These are phyloP conservation scores for Aspergillus ustus DNA, from an alignment of 2,329 filamentous ascomycete genomes.

Conservation along the genomic window DNA sequence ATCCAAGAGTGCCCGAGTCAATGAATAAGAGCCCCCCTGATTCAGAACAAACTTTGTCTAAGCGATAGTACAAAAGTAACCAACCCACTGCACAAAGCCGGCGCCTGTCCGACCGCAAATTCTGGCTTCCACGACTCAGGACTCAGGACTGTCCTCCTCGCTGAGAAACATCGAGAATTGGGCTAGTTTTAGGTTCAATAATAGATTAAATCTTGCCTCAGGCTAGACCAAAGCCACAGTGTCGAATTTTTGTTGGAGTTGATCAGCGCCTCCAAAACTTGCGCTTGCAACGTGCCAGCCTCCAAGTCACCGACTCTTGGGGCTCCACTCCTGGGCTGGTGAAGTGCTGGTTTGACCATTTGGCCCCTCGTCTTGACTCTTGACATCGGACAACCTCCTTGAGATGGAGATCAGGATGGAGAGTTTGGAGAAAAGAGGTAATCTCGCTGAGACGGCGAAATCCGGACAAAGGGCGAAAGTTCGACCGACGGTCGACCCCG, in stretches of 20 bases:
- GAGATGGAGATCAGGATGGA: not conserved
- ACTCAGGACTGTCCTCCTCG: not conserved
- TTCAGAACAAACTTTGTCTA: conserved; percentile 4
- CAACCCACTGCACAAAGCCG: conserved; percentile 3
- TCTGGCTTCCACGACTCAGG: not conserved
- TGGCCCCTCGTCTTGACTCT: conserved; percentile 1
- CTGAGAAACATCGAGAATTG: conserved; percentile 4
- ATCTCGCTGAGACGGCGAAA: conserved; percentile 6
- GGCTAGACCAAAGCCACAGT: not conserved
- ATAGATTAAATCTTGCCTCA: conserved; percentile 1
- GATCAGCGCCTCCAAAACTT: not conserved
- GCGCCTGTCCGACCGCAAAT: conserved; percentile 8
- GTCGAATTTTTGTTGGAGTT: conserved; percentile 14
- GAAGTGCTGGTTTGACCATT: conserved; percentile 1
- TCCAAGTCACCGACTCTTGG: conserved; percentile 21
- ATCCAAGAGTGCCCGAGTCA: not conserved
- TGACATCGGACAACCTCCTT: conserved; percentile 2
- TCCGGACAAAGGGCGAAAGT: conserved; percentile 1
- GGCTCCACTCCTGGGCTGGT: conserved; percentile 15
- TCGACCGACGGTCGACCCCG: not conserved
- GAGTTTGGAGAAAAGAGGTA: not conserved
- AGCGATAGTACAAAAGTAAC: not conserved
- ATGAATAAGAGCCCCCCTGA: not conserved
- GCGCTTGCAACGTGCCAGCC: conserved; percentile 21
- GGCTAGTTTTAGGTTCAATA: conserved; percentile 12